Conservation (phyloP, 805 yeast genomes). For the Yamadazyma nakazawae region DNA sequence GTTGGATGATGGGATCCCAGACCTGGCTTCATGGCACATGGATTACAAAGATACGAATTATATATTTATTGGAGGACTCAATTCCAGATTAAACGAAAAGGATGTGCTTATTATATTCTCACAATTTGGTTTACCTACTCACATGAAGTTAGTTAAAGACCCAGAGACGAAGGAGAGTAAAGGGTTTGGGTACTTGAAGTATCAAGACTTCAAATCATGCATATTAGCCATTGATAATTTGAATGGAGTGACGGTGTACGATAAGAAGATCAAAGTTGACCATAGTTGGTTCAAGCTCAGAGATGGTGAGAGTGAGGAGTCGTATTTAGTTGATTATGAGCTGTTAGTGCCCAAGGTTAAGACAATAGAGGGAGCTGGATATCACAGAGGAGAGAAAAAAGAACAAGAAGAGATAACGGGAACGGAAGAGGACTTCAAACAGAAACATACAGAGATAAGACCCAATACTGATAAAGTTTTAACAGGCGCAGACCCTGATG, state of each 20-base stretch:
- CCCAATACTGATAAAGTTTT: neutral
- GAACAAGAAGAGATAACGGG: neutral
- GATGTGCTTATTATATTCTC: constrained; percentile 79
- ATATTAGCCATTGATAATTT: constrained; percentile 86
- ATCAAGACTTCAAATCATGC: constrained; percentile 76
- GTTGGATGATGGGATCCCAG: constrained; percentile 54
- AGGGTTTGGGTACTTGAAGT: constrained; percentile 81
- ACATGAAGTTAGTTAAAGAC: constrained; percentile 57
- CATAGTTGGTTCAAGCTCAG: constrained; percentile 62
- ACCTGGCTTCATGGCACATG: constrained; percentile 82
- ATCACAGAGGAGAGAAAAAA: neutral
- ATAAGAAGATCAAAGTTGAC: constrained; percentile 55
- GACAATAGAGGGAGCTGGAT: constrained; percentile 2
- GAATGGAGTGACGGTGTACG: constrained; percentile 62
- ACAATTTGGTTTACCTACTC: constrained; percentile 85
- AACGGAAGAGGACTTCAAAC: neutral
- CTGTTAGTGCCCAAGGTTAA: constrained; percentile 14
- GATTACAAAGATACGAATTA: constrained; percentile 77
- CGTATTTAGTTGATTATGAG: constrained; percentile 28
- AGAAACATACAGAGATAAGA: neutral
- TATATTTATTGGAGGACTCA: constrained; percentile 72
- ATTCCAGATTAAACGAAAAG: constrained; percentile 62
- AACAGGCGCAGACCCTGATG: constrained; percentile 11
- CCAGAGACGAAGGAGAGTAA: constrained; percentile 46
- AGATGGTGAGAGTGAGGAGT: constrained; percentile 49